phyloP scores from a whole-genome alignment of 2,329 filamentous ascomycete species.

The Aureobasidium zeae region DNA sequence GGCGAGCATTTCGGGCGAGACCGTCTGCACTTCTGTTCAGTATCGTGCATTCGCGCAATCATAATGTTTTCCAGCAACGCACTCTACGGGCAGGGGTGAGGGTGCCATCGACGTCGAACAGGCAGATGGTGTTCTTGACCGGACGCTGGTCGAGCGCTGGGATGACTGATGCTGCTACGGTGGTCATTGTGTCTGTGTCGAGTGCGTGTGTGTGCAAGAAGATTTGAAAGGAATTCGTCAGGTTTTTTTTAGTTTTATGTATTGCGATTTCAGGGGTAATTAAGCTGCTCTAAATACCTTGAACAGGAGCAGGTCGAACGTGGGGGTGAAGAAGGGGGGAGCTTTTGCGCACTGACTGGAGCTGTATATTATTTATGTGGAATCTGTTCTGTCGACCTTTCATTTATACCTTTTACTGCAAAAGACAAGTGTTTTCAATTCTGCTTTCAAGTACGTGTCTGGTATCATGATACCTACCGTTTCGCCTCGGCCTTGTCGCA shows the following conservation, averaged over 20 bases:
- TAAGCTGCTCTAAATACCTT: background rate
- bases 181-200: constrained; percentile 24
- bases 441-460: background rate
- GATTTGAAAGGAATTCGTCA: background rate
- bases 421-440: background rate
- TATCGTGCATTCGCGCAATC: background rate
- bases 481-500: background rate
- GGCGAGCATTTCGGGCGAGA: constrained; percentile 71
- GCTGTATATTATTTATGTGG: background rate
- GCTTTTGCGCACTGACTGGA: background rate
- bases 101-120: constrained; percentile 95
- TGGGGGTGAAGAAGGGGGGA: background rate
- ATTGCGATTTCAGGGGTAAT: constrained; percentile 14
- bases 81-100: constrained; percentile 75
- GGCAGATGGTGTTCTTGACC: constrained; percentile 82
- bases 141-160: constrained; percentile 74
- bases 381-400: background rate
- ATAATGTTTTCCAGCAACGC: constrained; percentile 26
- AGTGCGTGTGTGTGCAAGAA: background rate
- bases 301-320: constrained; percentile 4
- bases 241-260: constrained; percentile 3
- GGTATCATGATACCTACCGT: background rate
- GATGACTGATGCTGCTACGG: constrained; percentile 42
- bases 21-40: constrained; percentile 42
- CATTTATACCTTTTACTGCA: background rate